Evolutionary conservation across 805 yeast genomes (phyloP), one percentile per base, ranked within the genome.

Genomic region (Cyberlindnera sargentensis): DNA sequence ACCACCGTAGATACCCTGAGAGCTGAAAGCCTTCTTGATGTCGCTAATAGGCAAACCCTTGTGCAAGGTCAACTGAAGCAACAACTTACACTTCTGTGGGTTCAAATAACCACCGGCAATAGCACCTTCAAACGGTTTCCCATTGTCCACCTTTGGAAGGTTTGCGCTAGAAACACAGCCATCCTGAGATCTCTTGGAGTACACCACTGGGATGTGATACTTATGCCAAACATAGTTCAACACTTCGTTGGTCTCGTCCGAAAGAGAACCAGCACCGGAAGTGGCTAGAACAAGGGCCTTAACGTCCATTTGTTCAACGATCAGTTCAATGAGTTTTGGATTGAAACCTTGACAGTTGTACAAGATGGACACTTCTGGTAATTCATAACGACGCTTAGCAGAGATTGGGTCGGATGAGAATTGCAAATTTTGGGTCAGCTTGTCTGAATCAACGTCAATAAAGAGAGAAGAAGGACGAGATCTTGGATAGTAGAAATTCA

Each of bases 251-350:
- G 81, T 75, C 11, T 56, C 62, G 4, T 71, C 74, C 26, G 78
- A 68, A 61, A 81, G 59, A 2, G 84, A 76, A 1, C 88, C 88
- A 1, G 87, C 84, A 32, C 88, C 88, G 72, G 80, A 75, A 3
- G 84, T 77, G 1, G 87, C 88, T 40, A 81, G 63, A 1, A 82
- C 79, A 11, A 82, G 56, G 6, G 86, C 88, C 36, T 69, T 67
- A 26, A 71, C 70, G 26, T 61, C 61, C 51, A 74, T 54, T 20
- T 70, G 66, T 29, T 69, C 68, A 7, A 74, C 67, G 0, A 75
- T 70, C 11, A 77, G 48, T 30, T 68, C 68, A 4, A 81, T 65
- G 11, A 80, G 46, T 38, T 65, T 65, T 31, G 74, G 65, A 43
- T 75, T 71, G 49, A 81, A 68, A 1, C 82, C 78, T 57, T 81